Conservation (phyloP, 1,284 basidiomycete species). For the Phellopilus nigrolimitatus region DNA sequence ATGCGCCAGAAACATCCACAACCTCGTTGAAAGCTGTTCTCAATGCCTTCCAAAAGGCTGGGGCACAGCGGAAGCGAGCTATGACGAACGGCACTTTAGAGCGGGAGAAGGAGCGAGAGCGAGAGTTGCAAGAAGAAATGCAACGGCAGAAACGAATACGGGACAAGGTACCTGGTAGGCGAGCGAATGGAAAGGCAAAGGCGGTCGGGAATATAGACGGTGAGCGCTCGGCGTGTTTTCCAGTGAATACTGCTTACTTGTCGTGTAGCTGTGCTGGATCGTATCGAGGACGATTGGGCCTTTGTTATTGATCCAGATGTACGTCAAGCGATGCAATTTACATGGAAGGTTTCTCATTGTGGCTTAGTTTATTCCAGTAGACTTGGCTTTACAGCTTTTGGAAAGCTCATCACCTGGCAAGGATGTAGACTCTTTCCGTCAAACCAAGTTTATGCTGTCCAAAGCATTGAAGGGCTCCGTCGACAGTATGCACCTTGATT, state of each 20-base stretch:
- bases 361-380: constrained; percentile 83
- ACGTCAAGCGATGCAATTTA: constrained; percentile 29
- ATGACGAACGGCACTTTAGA: constrained; percentile 48
- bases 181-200: constrained; percentile 46
- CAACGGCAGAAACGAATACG: constrained; percentile 63
- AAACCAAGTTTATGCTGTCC: constrained; percentile 71
- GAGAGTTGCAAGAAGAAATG: constrained; percentile 51
- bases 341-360: constrained; percentile 9
- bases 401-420: constrained; percentile 68
- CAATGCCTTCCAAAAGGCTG: constrained; percentile 64
- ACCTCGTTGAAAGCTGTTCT: constrained; percentile 48
- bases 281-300: constrained; percentile 88
- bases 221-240: constrained; percentile 31
- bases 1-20: constrained; percentile 31
- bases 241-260: not conserved
- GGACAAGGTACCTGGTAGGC: constrained; percentile 59
- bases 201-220: constrained; percentile 70
- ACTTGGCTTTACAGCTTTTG: constrained; percentile 82
- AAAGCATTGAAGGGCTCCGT: constrained; percentile 79
- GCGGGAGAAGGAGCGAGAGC: constrained; percentile 40
- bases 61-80: constrained; percentile 47
- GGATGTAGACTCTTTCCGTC: constrained; percentile 69
- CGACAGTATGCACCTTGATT: constrained; percentile 52
- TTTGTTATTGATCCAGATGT: constrained; percentile 83
- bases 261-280: constrained; percentile 68